Base-by-base conservation (phyloP, 176 grass and related monocot genomes). In the Carex parvula region DNA sequence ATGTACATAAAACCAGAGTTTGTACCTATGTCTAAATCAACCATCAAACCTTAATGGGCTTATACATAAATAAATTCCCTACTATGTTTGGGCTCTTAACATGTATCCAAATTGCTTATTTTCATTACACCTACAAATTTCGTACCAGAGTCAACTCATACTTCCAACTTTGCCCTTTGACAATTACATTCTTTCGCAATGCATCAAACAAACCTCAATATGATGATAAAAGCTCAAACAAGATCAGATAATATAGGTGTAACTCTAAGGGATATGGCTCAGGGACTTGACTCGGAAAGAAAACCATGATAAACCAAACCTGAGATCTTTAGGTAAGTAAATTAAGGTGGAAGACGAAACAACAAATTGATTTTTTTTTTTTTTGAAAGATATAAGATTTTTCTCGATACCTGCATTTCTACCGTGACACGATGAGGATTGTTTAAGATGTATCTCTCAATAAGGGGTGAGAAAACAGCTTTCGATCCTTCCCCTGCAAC, bases 391-490 rank as follows among this genome's bases (percentile, higher is more conserved):
- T 13, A 75, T 61, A 8, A 22, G 59, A 61, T 22, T 10, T 9
- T 62, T 62, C 20, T 22, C 20, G 2, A 56, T 5, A 99, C 93
- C 96, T 94, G 87, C 91, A 99, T 95, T 93, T 99, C 96, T 82
- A 95, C 79, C 63, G 93, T 99, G 44, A 91, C 96, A 85, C 89
- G 66, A 90, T 99, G 93, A 52, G 42, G 61, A 83, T 99, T 99
- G 60, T 95, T 94, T 83, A 99, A 88, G 78, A 99, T 88, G 84
- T 82, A 99, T 89, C 88, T 95, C 72, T 91, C 87, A 62, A 99
- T 85, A 29, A 99, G 89, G 7, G 93, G 93, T 57, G 88, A 95
- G 75, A 99, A 99, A 82, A 99, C 96, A 83, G 93, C 87, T 88
- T 95, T 94, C 12, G 96, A 87, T 88, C 96, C 96, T 88, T 94